Evolutionary conservation across 208 protist species (phyloP), one percentile per base, ranked within the genome.

Genomic region (Leishmania gerbilli): DNA sequence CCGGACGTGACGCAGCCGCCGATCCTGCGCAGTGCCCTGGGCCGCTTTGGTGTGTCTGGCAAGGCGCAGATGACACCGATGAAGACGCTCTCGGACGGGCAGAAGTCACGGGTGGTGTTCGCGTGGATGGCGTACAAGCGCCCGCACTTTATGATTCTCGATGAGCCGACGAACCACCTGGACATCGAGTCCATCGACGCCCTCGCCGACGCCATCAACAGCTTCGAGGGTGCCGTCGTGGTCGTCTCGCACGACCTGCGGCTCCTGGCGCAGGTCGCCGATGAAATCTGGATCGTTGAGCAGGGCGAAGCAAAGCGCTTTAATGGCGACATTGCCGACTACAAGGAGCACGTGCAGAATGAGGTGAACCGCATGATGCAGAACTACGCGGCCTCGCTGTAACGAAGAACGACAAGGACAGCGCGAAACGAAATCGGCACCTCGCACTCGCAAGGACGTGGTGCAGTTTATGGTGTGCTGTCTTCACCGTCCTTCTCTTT

Each of bases 131-230:
- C 97, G 5, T 97, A 97, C 86, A 80, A 84, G 68, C 85, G 92
- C n/a, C 98, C 98, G 6, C 98, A 99, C 84, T 97, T 99, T 49
- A 93, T 99, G 77, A 96, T 99, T 82, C 90, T 99, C 49, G 99
- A 99, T 85, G 99, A 99, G 93, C 98, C 98, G 24, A 99, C 98
- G 4, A 99, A 99, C 85, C 97, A 99, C 84, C 87, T 99, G 55
- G 98, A 99, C 88, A 99, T 99, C 85, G 97, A 99, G 77, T 98
- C 95, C 24, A 99, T 99, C 84, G 98, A 99, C 79, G 97, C 98
- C 34, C 91, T 99, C 76, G 97, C 95, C 40, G 90, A 98, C 21
- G 98, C 97, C 34, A 96, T 99, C 51, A 97, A 96, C 76, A 76
- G 81, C 31, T 99, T 97, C 76, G 91, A 97, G 71, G 99, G 98